These are phyloP conservation scores for Amorphotheca resinae DNA, from an alignment of 495 filamentous ascomycete genomes.

Conservation along the genomic window DNA sequence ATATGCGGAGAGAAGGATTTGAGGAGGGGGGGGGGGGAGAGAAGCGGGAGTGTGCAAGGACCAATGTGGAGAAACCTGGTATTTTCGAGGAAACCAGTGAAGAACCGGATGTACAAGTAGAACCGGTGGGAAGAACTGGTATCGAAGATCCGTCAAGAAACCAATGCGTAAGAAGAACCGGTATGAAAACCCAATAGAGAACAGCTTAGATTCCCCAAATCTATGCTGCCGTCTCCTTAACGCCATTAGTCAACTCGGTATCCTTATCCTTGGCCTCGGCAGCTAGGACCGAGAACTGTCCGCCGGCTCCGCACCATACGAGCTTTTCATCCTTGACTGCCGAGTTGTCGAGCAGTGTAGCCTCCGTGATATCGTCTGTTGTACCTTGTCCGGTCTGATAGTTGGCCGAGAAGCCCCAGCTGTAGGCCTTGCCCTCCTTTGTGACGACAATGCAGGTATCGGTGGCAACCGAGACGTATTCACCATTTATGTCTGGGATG, in stretches of 20 bases:
- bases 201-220: too few relatives aligned
- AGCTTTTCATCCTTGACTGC: conserved; percentile 47
- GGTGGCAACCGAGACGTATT: conserved; percentile 36
- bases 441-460: conserved; percentile 52
- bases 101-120: too few relatives aligned
- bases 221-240: too few relatives aligned
- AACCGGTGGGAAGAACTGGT: too few relatives aligned
- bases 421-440: conserved; percentile 46
- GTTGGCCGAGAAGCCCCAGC: conserved; percentile 56
- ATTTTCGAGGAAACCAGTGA: too few relatives aligned
- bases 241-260: not conserved
- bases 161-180: too few relatives aligned
- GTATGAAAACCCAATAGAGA: too few relatives aligned
- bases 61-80: too few relatives aligned
- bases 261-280: not conserved
- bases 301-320: conserved; percentile 46
- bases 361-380: conserved; percentile 41
- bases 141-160: too few relatives aligned
- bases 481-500: conserved; percentile 23
- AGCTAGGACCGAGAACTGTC: conserved; percentile 52
- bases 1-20: too few relatives aligned
- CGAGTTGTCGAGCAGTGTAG: conserved; percentile 50
- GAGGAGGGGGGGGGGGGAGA: too few relatives aligned
- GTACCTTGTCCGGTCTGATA: conserved; percentile 57
- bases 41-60: too few relatives aligned